phyloP scores from a whole-genome alignment of 169 alveolate species.

The Cryptosporidium sp. region DNA sequence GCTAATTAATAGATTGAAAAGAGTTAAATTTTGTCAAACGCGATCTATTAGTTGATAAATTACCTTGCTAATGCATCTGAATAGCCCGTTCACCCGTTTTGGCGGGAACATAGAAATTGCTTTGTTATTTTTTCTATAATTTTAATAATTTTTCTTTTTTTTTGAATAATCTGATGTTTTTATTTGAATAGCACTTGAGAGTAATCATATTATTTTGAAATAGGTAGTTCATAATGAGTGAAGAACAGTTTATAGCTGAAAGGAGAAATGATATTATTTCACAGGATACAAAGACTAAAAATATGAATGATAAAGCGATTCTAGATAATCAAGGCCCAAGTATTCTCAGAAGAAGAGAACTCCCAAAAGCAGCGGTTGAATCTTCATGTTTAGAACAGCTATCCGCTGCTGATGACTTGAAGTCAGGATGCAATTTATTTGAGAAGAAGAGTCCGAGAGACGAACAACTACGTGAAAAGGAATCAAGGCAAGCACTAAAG shows the following conservation, averaged over 20 bases:
- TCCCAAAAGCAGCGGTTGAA: background rate
- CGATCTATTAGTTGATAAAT: background rate
- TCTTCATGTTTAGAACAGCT: background rate
- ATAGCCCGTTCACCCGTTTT: background rate
- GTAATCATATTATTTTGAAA: background rate
- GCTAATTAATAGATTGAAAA: background rate
- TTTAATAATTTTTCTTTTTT: background rate
- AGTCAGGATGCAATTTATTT: background rate
- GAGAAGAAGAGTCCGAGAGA: conserved; percentile 25
- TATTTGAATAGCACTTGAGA: background rate
- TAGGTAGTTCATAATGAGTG: background rate
- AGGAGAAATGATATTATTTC: background rate
- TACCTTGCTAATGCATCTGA: background rate
- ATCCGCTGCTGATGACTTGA: background rate
- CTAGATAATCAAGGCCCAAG: background rate
- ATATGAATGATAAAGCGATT: background rate
- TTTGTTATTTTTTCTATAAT: background rate
- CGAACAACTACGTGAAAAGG: conserved; percentile 34
- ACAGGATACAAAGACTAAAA: background rate
- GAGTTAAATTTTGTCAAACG: background rate
- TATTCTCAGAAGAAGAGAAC: background rate
- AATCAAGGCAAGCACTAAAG: conserved; percentile 14
- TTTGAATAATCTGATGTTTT: background rate
- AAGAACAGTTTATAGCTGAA: too few relatives aligned
- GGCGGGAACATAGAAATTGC: background rate